Evolutionary conservation across 1,284 basidiomycete genomes (phyloP), one percentile per base, ranked within the genome.

Genomic region (Ceratobasidium sp.): DNA sequence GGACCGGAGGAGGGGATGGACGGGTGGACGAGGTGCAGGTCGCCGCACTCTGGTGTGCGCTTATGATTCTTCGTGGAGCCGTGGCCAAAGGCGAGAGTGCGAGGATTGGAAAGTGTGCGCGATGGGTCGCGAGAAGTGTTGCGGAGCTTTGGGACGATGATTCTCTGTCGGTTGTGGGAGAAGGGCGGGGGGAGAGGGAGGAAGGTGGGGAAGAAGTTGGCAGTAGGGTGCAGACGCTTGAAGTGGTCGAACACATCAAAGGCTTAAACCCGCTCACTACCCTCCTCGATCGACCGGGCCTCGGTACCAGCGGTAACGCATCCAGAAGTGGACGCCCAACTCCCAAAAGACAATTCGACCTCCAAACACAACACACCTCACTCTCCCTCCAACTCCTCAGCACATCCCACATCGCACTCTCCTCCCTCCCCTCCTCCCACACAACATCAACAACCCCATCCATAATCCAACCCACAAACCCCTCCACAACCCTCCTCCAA

Each of bases 11-110:
- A 1, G 93, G 89, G 26, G 80, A 83, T 72, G 78, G 79, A 32
- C 83, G 84, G 9, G 81, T 78, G 9, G 82, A 84, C 44, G 85
- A 89, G 2, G 13, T 28, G 30, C 54, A 54, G 9, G 88, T 89
- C 1, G 87, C 93, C 0, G 93, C 93, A 1, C 82, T 95, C n/a
- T 96, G 94, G 93, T 92, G 92, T 77, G 90, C 91, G 0, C 86
- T 87, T 74, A 84, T 86, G 62, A 80, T 97, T 0, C 80, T 97
- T 67, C 90, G 93, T 75, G 95, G 95, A 1, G 83, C 91, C 8
- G 14, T 69, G 54, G 13, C 13, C 23, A 28, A 62, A 30, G 59
- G 9, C 43, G 46, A n/a, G 30, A 58, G 54, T 13, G 28, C 11
- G 77, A 82, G 86, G 23, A 78, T 93, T 26, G 85, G 89, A 67